Base-by-base conservation (phyloP, 257 asterid genomes). In the Knoxia roxburghii region DNA sequence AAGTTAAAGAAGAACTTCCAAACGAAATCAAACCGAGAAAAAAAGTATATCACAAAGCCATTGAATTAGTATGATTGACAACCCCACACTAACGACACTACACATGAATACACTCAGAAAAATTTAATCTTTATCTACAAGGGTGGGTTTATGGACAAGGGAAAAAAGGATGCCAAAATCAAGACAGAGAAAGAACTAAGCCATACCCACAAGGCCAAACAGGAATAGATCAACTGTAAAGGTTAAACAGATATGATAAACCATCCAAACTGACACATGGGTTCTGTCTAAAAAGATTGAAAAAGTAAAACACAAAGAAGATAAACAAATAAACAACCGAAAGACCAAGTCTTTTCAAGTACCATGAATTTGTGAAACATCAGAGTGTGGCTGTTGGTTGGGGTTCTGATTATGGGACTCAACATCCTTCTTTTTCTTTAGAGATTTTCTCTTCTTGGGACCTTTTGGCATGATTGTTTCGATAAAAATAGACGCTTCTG, bases 361-460 rank as follows among this genome's bases (percentile, higher is more conserved):
- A 72, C 72, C 72, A 46, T 57, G 53, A 72, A 56, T n/a, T 37
- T 52, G 53, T 45, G 51, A 20, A 57, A 23, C 61, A 66, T 62
- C 24, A 39, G 77, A 67, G 59, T 54, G 71, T 17, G 62, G 61
- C 37, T 45, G 60, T 4, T 67, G 41, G 65, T 46, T 39, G 40
- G 30, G 27, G 53, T 30, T 65, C 10, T 61, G 69, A 45, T 57
- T 26, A 21, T 59, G 55, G 45, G 74, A 54, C 62, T 69, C 83
- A 53, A 55, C 56, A 65, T 59, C 84, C 89, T 79, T 79, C 84
- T 72, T 89, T 72, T 81, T 86, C 86, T 79, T 83, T 43, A 83
- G 81, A 66, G 94, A 84, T 75, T 89, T 89, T 69, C 95, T 77
- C 77, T 83, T 89, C 83, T 79, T 84, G 18, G 95, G 32, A 72